A percentile compares a stretch with the other conserved stretches of the same genome.
phyloP scores from a whole-genome alignment of 1,139 yeast species.

The Debaryomyces nepalensis region DNA sequence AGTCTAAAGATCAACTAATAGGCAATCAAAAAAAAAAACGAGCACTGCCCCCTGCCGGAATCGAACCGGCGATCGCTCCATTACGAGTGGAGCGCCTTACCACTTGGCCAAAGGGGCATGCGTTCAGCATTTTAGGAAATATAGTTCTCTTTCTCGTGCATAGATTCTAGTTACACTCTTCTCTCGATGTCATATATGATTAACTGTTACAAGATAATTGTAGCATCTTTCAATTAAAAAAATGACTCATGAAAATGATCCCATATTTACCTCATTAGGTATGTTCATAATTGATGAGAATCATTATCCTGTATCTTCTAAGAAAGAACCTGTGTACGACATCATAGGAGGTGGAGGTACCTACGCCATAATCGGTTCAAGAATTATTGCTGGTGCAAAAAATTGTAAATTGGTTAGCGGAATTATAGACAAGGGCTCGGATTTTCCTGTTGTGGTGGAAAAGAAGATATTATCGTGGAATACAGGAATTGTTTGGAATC shows the following conservation, averaged over 20 bases:
- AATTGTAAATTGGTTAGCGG: conserved; percentile 55
- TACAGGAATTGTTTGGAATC: conserved; percentile 61
- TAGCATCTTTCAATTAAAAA: background rate
- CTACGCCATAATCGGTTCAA: conserved; percentile 77
- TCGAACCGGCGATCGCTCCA: conserved; percentile 62
- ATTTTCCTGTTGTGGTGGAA: conserved; percentile 62
- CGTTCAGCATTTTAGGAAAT: conserved; percentile 1
- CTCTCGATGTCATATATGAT: background rate
- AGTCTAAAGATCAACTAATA: no score
- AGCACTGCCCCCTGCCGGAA: conserved; percentile 54
- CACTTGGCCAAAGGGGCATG: conserved; percentile 58
- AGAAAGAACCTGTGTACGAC: conserved; percentile 49
- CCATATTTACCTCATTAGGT: conserved; percentile 67
- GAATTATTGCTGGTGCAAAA: conserved; percentile 51
- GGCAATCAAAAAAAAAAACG: conserved; percentile 15
- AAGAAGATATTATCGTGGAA: conserved; percentile 60
- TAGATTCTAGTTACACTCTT: no score
- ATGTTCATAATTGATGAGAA: conserved; percentile 94
- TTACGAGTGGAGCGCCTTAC: conserved; percentile 62
- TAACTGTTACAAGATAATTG: background rate
- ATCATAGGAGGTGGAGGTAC: conserved; percentile 92
- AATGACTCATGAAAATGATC: conserved; percentile 10
- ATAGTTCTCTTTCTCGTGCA: no score
- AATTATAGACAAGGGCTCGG: conserved; percentile 78
- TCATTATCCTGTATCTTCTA: conserved; percentile 51